phyloP scores from a whole-genome alignment of 2,329 filamentous ascomycete genomes.

The Nigrospora oryzae region DNA sequence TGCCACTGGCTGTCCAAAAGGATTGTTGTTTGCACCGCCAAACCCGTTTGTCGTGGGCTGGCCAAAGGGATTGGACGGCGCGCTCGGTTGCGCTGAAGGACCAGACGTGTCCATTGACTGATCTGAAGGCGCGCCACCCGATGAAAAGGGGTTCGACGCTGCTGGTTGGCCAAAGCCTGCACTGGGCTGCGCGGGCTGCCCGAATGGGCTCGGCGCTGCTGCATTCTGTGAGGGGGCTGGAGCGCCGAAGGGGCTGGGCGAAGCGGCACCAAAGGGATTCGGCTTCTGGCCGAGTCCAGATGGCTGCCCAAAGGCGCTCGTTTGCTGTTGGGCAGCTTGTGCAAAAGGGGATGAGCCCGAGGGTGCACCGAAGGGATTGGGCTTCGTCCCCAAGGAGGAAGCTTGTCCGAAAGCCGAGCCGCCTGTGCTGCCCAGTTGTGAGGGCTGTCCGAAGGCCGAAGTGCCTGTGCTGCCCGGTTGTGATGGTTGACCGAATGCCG shows the following conservation, averaged over 20 bases:
- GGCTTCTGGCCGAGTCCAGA: constrained; percentile 21
- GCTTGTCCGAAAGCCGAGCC: not conserved
- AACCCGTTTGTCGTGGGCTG: constrained; percentile 10
- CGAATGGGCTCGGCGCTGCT: constrained; percentile 20
- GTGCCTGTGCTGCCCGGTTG: constrained; percentile 14
- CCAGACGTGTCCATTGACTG: constrained; percentile 17
- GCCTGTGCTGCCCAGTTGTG: constrained; percentile 11
- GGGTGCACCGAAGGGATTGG: constrained; percentile 15
- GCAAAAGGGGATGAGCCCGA: constrained; percentile 19
- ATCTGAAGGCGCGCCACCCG: constrained; percentile 1
- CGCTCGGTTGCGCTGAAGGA: constrained; percentile 8
- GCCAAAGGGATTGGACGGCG: constrained; percentile 15
- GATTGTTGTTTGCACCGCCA: constrained; percentile 9
- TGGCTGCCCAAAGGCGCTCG: constrained; percentile 26
- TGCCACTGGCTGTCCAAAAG: constrained; percentile 13
- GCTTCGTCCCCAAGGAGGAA: not conserved
- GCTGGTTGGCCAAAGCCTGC: constrained; percentile 24
- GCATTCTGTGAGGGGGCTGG: not conserved
- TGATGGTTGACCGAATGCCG: constrained; percentile 21
- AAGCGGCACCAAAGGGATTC: constrained; percentile 13
- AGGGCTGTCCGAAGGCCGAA: constrained; percentile 28
- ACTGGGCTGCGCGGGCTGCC: constrained; percentile 11
- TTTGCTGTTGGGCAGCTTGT: constrained; percentile 15
- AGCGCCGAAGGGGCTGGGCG: constrained; percentile 19
- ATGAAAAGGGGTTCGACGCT: constrained; percentile 13